These are phyloP conservation scores for Parietaria judaica DNA, from an alignment of 306 rosid genomes.

Conservation along the genomic window DNA sequence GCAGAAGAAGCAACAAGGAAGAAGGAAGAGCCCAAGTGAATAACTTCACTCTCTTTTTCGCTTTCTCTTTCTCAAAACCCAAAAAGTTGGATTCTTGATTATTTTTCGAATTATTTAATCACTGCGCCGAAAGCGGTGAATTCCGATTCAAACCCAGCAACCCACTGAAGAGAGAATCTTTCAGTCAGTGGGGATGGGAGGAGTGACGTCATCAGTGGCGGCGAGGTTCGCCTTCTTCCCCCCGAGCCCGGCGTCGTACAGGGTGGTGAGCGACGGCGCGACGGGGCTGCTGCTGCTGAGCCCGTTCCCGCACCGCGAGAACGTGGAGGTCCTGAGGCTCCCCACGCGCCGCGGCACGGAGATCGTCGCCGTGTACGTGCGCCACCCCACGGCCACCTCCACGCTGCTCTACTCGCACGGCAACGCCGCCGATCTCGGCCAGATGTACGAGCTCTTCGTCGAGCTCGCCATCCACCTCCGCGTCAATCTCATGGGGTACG, in stretches of 20 bases:
- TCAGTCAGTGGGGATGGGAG: constrained; percentile 45
- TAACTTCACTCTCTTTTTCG: neutral
- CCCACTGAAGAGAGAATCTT: neutral
- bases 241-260: constrained; percentile 82
- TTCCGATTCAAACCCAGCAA: neutral
- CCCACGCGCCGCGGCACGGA: constrained; percentile 79
- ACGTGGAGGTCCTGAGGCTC: constrained; percentile 68
- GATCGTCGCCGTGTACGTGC: constrained; percentile 66
- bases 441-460: constrained; percentile 92
- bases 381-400: constrained; percentile 85
- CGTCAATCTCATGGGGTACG: constrained; percentile 81
- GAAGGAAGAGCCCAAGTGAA: too few relatives aligned
- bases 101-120: too few relatives aligned
- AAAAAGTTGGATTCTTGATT: too few relatives aligned
- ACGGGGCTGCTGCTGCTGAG: constrained; percentile 70
- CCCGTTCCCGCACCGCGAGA: constrained; percentile 80
- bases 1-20: neutral
- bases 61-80: constrained; percentile 18
- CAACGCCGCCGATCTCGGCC: constrained; percentile 98
- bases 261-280: constrained; percentile 42
- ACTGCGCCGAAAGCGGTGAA: constrained; percentile 20
- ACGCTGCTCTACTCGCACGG: constrained; percentile 90
- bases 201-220: constrained; percentile 96
- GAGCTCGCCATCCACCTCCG: constrained; percentile 77
- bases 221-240: constrained; percentile 95